Evolutionary conservation across 2,329 filamentous ascomycete species (phyloP).

Genomic region (Aureobasidium sp.): DNA sequence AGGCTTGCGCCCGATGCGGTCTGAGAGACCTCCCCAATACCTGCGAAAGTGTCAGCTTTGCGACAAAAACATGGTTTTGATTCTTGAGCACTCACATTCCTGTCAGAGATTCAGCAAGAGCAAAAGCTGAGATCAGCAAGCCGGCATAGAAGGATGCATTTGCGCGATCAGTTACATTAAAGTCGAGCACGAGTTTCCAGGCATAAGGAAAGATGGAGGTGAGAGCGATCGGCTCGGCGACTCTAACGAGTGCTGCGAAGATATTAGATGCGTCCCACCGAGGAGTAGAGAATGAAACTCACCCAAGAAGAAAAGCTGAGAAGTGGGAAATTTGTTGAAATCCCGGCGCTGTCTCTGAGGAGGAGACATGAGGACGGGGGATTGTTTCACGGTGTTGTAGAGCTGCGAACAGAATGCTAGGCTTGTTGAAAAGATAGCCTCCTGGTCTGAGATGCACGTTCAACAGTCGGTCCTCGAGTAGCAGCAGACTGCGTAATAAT

Average conservation of each 20-base stretch:
- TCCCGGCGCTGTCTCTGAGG: slow-evolving; percentile 35
- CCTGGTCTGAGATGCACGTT: not conserved
- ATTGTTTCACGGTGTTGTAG: not conserved
- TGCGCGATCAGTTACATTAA: slow-evolving; percentile 61
- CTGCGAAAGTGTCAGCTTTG: slow-evolving; percentile 17
- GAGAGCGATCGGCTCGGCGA: slow-evolving; percentile 86
- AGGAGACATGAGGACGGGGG: slow-evolving; percentile 5
- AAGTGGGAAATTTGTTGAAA: slow-evolving; percentile 69
- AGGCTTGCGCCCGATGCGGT: slow-evolving; percentile 76
- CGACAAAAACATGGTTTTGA: not conserved
- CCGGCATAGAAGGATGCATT: slow-evolving; percentile 86
- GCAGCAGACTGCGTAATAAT: not conserved
- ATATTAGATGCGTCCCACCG: not conserved
- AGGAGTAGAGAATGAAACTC: slow-evolving; percentile 31
- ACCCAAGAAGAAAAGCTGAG: slow-evolving; percentile 82
- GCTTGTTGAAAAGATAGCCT: not conserved
- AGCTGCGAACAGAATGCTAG: not conserved
- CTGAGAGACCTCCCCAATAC: slow-evolving; percentile 78
- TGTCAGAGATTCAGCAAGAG: slow-evolving; percentile 72
- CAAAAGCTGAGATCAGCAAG: slow-evolving; percentile 78
- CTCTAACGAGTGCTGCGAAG: slow-evolving; percentile 71
- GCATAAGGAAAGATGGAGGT: slow-evolving; percentile 92
- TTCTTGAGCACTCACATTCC: slow-evolving; percentile 50
- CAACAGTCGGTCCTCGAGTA: not conserved
- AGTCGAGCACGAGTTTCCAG: slow-evolving; percentile 73